These are phyloP conservation scores for Crithidia sp. DNA, from an alignment of 208 protist genomes.

Conservation along the genomic window DNA sequence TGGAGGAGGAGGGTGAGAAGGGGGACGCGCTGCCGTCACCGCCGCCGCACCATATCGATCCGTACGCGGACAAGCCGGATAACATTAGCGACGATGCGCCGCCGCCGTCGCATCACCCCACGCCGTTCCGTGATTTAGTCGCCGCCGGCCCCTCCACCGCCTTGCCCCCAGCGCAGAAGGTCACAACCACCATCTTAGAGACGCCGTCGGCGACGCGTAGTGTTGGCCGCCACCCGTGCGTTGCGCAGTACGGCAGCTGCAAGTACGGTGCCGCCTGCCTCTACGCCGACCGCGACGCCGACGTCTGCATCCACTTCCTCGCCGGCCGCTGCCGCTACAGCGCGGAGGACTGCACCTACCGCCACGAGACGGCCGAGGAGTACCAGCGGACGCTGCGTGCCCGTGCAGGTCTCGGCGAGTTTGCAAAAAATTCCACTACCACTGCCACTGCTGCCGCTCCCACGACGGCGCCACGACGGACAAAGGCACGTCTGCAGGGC, in stretches of 20 bases:
- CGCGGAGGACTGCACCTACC: slow-evolving; percentile 51
- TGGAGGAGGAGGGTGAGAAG: background rate
- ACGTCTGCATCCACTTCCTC: slow-evolving; percentile 79
- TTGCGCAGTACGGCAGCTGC: slow-evolving; percentile 76
- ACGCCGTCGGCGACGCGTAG: no score
- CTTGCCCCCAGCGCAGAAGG: no score
- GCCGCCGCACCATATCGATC: slow-evolving; percentile 1
- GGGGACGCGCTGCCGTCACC: background rate
- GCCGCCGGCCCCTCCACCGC: background rate
- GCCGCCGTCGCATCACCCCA: slow-evolving; percentile 21
- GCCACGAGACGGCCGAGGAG: slow-evolving; percentile 67
- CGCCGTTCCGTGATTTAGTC: slow-evolving; percentile 28
- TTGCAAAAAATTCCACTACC: no score
- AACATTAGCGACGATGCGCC: background rate
- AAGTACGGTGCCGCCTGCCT: slow-evolving; percentile 68
- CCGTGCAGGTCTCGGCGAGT: background rate
- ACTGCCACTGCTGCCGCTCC: no score
- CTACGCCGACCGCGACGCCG: slow-evolving; percentile 60
- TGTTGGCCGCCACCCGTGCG: slow-evolving; percentile 60
- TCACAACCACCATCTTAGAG: no score
- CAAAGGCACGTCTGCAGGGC: background rate
- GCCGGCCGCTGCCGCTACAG: slow-evolving; percentile 52
- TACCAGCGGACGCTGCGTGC: slow-evolving; percentile 19
- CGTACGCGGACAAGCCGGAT: background rate
- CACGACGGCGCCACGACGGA: background rate